Evolutionary conservation across 352 stramenopile genomes (phyloP).

Genomic region (Saprolegnia diclina): DNA sequence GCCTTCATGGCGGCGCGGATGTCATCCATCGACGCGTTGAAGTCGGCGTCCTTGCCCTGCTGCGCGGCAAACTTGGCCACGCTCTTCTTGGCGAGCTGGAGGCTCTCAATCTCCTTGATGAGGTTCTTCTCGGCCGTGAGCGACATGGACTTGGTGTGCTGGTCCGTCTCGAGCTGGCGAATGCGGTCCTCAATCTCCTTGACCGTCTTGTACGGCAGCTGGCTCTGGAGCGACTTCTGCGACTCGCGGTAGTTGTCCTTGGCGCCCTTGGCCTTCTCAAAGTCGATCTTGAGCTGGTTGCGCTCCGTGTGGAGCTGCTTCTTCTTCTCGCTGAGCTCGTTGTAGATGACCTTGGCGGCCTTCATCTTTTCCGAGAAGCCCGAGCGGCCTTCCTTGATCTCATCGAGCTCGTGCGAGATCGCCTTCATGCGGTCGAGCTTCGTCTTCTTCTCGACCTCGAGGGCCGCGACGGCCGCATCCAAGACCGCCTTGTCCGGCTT

Average conservation of each 20-base stretch:
- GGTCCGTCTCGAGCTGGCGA: constrained; percentile 73
- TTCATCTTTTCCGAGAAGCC: constrained; percentile 85
- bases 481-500: constrained; percentile 89
- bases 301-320: constrained; percentile 82
- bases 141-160: constrained; percentile 95
- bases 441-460: constrained; percentile 90
- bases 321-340: constrained; percentile 75
- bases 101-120: constrained; percentile 94
- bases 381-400: constrained; percentile 69
- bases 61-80: constrained; percentile 78
- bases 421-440: constrained; percentile 80
- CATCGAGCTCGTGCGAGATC: constrained; percentile 70
- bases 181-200: constrained; percentile 92
- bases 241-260: constrained; percentile 71
- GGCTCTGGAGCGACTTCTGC: constrained; percentile 50
- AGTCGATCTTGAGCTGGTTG: constrained; percentile 74
- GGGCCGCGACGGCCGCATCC: constrained; percentile 72
- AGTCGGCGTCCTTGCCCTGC: constrained; percentile 73
- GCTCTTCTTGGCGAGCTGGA: constrained; percentile 87
- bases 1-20: constrained; percentile 59
- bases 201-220: constrained; percentile 82
- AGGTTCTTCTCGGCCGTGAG: constrained; percentile 95
- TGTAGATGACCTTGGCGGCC: constrained; percentile 76
- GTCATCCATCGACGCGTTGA: constrained; percentile 77
- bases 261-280: constrained; percentile 75